phyloP scores from a whole-genome alignment of 2,329 filamentous ascomycete species.

The Aspergillus puulaauensis region DNA sequence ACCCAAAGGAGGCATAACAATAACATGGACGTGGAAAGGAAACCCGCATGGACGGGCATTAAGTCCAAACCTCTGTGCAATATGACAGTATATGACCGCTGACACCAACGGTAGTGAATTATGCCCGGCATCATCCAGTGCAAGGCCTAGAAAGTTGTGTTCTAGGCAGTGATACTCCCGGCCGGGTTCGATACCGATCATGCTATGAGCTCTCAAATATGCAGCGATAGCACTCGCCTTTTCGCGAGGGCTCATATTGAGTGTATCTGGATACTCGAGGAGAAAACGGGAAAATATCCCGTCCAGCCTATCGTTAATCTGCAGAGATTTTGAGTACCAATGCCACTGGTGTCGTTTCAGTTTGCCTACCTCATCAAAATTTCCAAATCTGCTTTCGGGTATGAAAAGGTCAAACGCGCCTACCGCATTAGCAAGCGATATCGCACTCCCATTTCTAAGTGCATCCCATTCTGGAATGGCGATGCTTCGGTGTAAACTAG shows the following conservation, averaged over 20 bases:
- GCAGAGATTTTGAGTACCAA: constrained; percentile 14
- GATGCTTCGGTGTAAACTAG: constrained; percentile 75
- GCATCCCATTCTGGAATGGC: constrained; percentile 76
- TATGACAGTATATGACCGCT: constrained; percentile 77
- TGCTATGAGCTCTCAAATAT: constrained; percentile 67
- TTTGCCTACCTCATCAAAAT: constrained; percentile 66
- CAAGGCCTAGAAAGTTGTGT: constrained; percentile 85
- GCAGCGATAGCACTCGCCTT: constrained; percentile 67
- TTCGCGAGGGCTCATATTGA: constrained; percentile 59
- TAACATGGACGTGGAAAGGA: constrained; percentile 80
- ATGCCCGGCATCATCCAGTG: constrained; percentile 69
- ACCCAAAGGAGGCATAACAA: constrained; percentile 64
- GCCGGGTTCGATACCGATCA: constrained; percentile 70
- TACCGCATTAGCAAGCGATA: constrained; percentile 70
- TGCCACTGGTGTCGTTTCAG: neutral
- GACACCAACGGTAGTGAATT: constrained; percentile 84
- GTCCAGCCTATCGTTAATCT: constrained; percentile 68
- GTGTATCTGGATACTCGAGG: constrained; percentile 52
- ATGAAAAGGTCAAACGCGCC: constrained; percentile 90
- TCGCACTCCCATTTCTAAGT: constrained; percentile 51
- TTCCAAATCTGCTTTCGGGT: constrained; percentile 68
- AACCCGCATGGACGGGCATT: constrained; percentile 77
- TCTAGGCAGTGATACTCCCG: constrained; percentile 73
- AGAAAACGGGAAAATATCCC: constrained; percentile 59
- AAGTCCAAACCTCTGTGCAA: constrained; percentile 73